phyloP scores from a whole-genome alignment of 2,329 filamentous ascomycete genomes.

The Macrophomina phaseolina region DNA sequence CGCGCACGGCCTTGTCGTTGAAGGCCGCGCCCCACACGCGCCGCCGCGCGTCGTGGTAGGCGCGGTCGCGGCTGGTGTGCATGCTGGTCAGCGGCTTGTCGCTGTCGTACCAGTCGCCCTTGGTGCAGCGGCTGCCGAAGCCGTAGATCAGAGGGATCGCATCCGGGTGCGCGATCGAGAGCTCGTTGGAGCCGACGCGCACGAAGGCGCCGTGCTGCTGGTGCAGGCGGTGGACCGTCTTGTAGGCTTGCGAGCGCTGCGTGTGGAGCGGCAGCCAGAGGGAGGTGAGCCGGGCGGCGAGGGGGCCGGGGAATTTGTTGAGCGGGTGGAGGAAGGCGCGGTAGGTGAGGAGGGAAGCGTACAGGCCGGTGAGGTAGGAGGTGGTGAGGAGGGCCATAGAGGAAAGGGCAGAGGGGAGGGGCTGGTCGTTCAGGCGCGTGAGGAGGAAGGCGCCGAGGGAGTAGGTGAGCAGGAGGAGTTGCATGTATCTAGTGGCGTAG shows the following conservation, averaged over 20 bases:
- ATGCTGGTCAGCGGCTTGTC: conserved; percentile 32
- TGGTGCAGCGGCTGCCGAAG: conserved; percentile 47
- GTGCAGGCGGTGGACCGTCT: conserved; percentile 23
- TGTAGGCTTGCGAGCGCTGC: background rate
- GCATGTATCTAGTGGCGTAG: conserved; percentile 11
- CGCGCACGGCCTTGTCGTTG: conserved; percentile 32
- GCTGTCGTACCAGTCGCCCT: conserved; percentile 33
- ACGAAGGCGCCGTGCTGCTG: conserved; percentile 25
- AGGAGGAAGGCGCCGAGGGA: background rate
- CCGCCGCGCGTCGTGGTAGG: conserved; percentile 39
- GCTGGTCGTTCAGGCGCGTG: background rate
- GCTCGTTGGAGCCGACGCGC: conserved; percentile 30
- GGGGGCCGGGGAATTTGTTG: conserved; percentile 30
- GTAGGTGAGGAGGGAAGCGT: conserved; percentile 48
- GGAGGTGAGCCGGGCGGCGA: conserved; percentile 7
- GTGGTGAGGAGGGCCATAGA: background rate
- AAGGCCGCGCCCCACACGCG: conserved; percentile 43
- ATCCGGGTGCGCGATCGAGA: conserved; percentile 36
- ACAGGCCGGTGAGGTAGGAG: conserved; percentile 29
- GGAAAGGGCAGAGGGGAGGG: background rate
- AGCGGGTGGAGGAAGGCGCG: conserved; percentile 49
- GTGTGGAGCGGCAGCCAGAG: conserved; percentile 11
- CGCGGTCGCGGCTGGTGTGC: conserved; percentile 38
- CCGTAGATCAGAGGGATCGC: conserved; percentile 31
- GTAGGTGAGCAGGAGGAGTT: conserved; percentile 12